A percentile compares a stretch with the other conserved stretches of the same genome.
phyloP scores from a whole-genome alignment of 2,329 filamentous ascomycete species.

The Plectosphaerella plurivora region DNA sequence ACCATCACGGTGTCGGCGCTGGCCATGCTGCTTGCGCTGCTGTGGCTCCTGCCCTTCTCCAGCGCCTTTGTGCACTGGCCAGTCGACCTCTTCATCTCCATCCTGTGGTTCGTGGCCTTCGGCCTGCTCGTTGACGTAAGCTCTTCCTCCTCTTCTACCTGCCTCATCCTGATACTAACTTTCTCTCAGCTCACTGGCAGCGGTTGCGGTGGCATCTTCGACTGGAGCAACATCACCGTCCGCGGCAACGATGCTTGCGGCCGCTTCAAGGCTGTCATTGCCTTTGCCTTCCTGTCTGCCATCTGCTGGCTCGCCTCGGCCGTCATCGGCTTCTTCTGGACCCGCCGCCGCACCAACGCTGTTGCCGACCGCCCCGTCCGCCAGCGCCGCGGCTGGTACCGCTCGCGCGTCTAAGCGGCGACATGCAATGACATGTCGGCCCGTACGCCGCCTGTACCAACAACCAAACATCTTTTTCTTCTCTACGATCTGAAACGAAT shows the following conservation, averaged over 20 bases:
- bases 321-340: conserved; percentile 53
- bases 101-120: conserved; percentile 67
- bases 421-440: not conserved
- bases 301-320: conserved; percentile 66
- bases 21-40: conserved; percentile 61
- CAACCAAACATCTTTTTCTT: not conserved
- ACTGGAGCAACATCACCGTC: conserved; percentile 53
- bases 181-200: conserved; percentile 32
- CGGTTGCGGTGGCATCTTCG: conserved; percentile 52
- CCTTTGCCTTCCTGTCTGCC: conserved; percentile 68
- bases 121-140: conserved; percentile 60
- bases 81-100: conserved; percentile 63
- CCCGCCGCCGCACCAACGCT: conserved; percentile 33
- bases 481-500: not conserved
- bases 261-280: conserved; percentile 66
- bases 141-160: conserved; percentile 9
- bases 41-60: conserved; percentile 71
- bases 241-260: conserved; percentile 51
- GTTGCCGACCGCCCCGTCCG: conserved; percentile 15
- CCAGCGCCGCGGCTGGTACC: conserved; percentile 35
- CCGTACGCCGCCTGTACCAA: not conserved
- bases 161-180: not conserved
- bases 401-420: conserved; percentile 32
- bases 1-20: conserved; percentile 66
- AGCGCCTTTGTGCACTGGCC: conserved; percentile 66